A percentile compares a stretch with the other conserved stretches of the same genome.
phyloP scores from a whole-genome alignment of 169 alveolate species.

The Plasmodium relictum region DNA sequence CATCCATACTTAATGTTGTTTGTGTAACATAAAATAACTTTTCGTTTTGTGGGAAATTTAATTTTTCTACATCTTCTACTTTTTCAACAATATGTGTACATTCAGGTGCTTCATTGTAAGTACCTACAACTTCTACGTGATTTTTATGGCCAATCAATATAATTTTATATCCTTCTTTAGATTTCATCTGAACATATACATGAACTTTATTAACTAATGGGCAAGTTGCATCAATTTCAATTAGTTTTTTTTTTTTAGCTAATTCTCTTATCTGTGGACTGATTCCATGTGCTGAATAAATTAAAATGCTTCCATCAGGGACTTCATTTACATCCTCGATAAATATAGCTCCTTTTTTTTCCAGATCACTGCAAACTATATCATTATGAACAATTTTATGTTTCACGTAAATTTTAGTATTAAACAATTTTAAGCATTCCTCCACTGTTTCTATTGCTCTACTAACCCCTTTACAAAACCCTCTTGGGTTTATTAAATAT shows the following conservation, averaged over 20 bases:
- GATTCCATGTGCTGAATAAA: slow-evolving; percentile 91
- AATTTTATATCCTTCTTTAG: slow-evolving; percentile 88
- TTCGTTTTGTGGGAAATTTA: slow-evolving; percentile 75
- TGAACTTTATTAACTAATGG: slow-evolving; percentile 91
- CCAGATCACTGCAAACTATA: slow-evolving; percentile 85
- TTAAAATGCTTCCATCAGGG: slow-evolving; percentile 83
- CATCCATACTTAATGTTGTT: slow-evolving; percentile 89
- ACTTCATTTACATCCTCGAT: slow-evolving; percentile 86
- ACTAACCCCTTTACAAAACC: slow-evolving; percentile 90
- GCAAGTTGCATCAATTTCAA: slow-evolving; percentile 90
- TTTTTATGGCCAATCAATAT: slow-evolving; percentile 88
- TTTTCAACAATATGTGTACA: slow-evolving; percentile 86
- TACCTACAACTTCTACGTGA: slow-evolving; percentile 89
- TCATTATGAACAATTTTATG: slow-evolving; percentile 91
- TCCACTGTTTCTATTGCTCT: slow-evolving; percentile 90
- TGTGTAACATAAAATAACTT: slow-evolving; percentile 88
- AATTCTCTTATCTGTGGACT: slow-evolving; percentile 85
- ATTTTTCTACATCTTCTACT: slow-evolving; percentile 81
- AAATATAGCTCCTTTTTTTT: slow-evolving; percentile 88
- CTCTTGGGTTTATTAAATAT: slow-evolving; percentile 85
- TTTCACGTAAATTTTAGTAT: slow-evolving; percentile 88
- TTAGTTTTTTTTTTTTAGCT: slow-evolving; percentile 81
- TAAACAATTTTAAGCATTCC: slow-evolving; percentile 85
- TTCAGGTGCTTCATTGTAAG: slow-evolving; percentile 89
- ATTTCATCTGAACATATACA: slow-evolving; percentile 88